A percentile compares a stretch with the other conserved stretches of the same genome.
Conservation (phyloP, 1,139 yeast species). For the Lodderomyces pseudojiufengensis region DNA sequence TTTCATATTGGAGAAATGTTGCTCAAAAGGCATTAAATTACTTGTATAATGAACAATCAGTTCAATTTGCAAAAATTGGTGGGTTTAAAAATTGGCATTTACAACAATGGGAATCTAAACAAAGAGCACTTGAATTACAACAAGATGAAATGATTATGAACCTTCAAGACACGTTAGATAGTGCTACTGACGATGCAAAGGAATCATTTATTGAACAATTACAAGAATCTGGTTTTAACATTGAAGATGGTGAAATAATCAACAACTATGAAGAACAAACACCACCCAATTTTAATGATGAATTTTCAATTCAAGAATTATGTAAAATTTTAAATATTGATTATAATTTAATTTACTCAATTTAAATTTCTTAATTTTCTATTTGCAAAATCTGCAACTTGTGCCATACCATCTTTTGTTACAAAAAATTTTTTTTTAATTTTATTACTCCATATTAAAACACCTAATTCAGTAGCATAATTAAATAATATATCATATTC, state of each 20-base stretch:
- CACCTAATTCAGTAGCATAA: constrained; percentile 91
- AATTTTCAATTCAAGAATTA: constrained; percentile 16
- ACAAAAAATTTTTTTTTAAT: constrained; percentile 72
- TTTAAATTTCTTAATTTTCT: constrained; percentile 37
- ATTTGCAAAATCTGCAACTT: constrained; percentile 82
- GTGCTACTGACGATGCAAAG: constrained; percentile 12
- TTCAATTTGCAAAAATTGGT: constrained; percentile 14
- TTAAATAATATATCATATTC: constrained; percentile 72
- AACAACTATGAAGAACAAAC: constrained; percentile 1
- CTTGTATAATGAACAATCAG: constrained; percentile 13
- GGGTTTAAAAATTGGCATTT: constrained; percentile 14
- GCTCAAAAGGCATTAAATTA: constrained; percentile 17
- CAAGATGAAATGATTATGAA: neutral
- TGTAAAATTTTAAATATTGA: constrained; percentile 16
- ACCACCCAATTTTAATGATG: constrained; percentile 9
- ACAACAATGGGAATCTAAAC: constrained; percentile 9
- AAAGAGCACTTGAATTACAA: no score
- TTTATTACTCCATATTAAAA: constrained; percentile 77
- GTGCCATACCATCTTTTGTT: constrained; percentile 82
- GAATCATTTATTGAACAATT: constrained; percentile 6
- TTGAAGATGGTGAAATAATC: constrained; percentile 6
- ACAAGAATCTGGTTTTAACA: neutral
- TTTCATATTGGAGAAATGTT: constrained; percentile 13
- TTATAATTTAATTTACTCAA: constrained; percentile 15
- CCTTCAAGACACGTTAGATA: constrained; percentile 10